Percentiles rank a stretch among this genome's conserved stretches.
Evolutionary conservation across 768 basidiomycete genomes (phyloP).

Genomic region (Cystobasidium onofrii): DNA sequence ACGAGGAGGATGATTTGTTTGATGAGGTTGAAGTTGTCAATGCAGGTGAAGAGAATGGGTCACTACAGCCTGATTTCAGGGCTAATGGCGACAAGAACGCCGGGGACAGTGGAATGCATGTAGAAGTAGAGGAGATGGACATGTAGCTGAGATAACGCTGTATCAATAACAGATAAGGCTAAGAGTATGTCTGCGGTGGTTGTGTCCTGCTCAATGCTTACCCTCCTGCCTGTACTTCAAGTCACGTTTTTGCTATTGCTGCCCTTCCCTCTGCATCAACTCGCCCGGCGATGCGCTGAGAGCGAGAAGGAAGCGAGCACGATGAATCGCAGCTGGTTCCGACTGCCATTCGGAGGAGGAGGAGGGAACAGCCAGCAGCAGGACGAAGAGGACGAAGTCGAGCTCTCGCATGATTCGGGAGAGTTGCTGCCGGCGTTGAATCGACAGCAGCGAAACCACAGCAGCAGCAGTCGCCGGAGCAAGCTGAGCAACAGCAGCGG

Average conservation of each 20-base stretch:
- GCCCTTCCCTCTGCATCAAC: not conserved
- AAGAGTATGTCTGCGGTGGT: too few relatives aligned
- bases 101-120: not conserved
- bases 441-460: not conserved
- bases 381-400: not conserved
- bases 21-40: not conserved
- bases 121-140: conserved; percentile 3
- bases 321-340: conserved; percentile 31
- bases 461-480: not conserved
- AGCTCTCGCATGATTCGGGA: conserved; percentile 14
- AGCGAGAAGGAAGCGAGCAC: not conserved
- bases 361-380: not conserved
- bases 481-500: not conserved
- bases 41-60: too few relatives aligned
- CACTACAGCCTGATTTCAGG: too few relatives aligned
- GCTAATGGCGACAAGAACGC: too few relatives aligned
- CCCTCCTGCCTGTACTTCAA: too few relatives aligned
- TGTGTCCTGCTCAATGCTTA: not conserved
- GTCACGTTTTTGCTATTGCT: conserved; percentile 10
- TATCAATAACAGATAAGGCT: not conserved
- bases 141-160: not conserved
- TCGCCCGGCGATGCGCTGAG: not conserved
- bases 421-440: conserved; percentile 7
- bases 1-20: not conserved
- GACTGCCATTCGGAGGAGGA: conserved; percentile 15